Conservation (phyloP, 164 flowering plant species). For the Vitis cinerea region DNA sequence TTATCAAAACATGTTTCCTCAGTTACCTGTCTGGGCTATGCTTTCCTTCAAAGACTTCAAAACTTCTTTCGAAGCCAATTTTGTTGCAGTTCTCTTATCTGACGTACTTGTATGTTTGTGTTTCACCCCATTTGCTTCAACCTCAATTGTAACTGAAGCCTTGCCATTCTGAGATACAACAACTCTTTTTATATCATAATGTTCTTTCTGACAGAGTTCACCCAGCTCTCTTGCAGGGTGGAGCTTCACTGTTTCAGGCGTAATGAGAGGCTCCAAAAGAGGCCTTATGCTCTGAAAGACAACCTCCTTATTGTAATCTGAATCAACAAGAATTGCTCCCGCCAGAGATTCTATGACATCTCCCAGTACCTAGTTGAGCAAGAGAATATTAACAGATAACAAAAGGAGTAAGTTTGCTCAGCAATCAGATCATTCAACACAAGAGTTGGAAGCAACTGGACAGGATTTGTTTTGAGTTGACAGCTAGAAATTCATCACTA, state of each 20-base stretch:
- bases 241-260: conserved; percentile 54
- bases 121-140: conserved; percentile 39
- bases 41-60: conserved; percentile 40
- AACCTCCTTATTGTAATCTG: conserved; percentile 49
- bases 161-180: conserved; percentile 15
- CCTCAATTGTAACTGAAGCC: conserved; percentile 38
- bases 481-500: no score
- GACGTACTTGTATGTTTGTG: conserved; percentile 31
- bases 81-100: conserved; percentile 44
- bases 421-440: not conserved
- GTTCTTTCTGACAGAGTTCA: conserved; percentile 39
- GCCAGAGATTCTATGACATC: conserved; percentile 92
- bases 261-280: conserved; percentile 63
- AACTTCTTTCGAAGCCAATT: conserved; percentile 47
- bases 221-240: conserved; percentile 63
- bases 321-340: conserved; percentile 82
- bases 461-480: no score
- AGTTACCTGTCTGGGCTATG: conserved; percentile 8
- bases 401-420: not conserved
- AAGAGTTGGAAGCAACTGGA: no score
- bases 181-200: conserved; percentile 18
- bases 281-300: conserved; percentile 69
- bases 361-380: conserved; percentile 66
- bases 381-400: not conserved
- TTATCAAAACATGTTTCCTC: not conserved